Base-by-base conservation (phyloP, 768 basidiomycete species). In the Psilocybe cyanescens region DNA sequence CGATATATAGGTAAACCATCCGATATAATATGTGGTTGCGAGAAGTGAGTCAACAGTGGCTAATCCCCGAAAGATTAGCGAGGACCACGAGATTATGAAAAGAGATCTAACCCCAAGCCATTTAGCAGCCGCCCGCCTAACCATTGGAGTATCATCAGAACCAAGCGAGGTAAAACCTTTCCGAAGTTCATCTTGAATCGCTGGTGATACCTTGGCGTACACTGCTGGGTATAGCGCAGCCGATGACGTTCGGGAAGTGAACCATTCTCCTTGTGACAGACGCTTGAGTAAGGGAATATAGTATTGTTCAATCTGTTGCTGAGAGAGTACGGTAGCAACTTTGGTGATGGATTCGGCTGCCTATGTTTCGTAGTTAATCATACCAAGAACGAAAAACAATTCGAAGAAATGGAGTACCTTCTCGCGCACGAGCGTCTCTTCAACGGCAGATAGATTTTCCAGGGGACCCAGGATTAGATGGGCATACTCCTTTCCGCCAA, bases 141-240 rank as follows among this genome's bases (percentile, higher is more conserved):
- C 97, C 97, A 99, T 99, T 28, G 97, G 97, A 11, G 97, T 99
- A 71, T 99, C 97, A 72, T 99, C 97, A 17, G 87, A 83, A 8
- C 91, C 92, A 31, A 99, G 84, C 33, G 86, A 83, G 8, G 87
- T 81, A 68, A 93, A 99, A 55, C 89, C 85, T 74, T 91, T 92
- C 63, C 96, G 86, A 68, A 99, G 78, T 44, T 99, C 97, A 58
- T 95, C 94, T 75, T 95, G 92, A 60, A 89, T 78, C 44, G 79
- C 68, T 12, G 88, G 76, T 2, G 90, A 85, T 19, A 90, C 91
- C 71, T 90, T 90, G 31, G 87, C 79, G 73, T 99, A 99, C 35
- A 94, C 92, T 11, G 95, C 89, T 14, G 95, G 86, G 76, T 92
- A 99, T 17, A 99, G 83, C 8, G 97, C 93, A 61, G 95, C 95